Evolutionary conservation across 306 rosid species (phyloP).

Genomic region (Boehmeria nivea): DNA sequence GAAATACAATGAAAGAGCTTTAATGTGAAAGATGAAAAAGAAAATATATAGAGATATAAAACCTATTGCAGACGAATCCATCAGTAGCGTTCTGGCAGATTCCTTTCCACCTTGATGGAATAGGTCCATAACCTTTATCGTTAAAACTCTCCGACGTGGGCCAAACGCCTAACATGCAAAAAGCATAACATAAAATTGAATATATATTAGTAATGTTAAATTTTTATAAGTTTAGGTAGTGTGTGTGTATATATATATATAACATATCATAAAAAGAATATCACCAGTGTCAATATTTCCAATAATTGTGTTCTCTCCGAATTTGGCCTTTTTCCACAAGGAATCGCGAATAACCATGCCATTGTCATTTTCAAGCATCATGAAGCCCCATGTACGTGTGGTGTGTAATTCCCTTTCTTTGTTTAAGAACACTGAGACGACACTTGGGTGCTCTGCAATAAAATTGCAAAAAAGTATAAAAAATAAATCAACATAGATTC

Average conservation of each 20-base stretch:
- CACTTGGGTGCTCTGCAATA: slow-evolving; percentile 40
- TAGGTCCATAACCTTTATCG: slow-evolving; percentile 51
- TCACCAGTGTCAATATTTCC: slow-evolving; percentile 66
- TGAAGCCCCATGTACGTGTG: slow-evolving; percentile 66
- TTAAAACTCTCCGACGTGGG: slow-evolving; percentile 55
- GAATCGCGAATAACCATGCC: slow-evolving; percentile 30
- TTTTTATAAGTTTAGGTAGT: no score
- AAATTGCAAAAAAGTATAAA: no score
- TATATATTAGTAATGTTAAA: no score
- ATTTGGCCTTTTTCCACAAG: slow-evolving; percentile 42
- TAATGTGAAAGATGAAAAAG: not conserved
- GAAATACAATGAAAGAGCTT: no score
- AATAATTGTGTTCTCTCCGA: slow-evolving; percentile 56
- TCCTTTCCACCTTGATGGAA: slow-evolving; percentile 78
- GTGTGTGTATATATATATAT: no score
- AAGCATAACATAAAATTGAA: not conserved
- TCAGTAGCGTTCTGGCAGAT: slow-evolving; percentile 26
- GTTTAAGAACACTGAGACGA: slow-evolving; percentile 36
- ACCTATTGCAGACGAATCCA: slow-evolving; percentile 60
- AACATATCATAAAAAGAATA: not conserved
- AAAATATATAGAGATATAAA: not conserved
- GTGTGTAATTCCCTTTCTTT: slow-evolving; percentile 36
- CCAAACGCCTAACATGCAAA: slow-evolving; percentile 57
- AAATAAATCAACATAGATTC: no score
- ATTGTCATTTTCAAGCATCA: slow-evolving; percentile 39